Percentiles rank a stretch among this genome's conserved stretches.
These are phyloP conservation scores for Pseudocercospora crystallina DNA, from an alignment of 2,329 filamentous ascomycete species.

Conservation along the genomic window DNA sequence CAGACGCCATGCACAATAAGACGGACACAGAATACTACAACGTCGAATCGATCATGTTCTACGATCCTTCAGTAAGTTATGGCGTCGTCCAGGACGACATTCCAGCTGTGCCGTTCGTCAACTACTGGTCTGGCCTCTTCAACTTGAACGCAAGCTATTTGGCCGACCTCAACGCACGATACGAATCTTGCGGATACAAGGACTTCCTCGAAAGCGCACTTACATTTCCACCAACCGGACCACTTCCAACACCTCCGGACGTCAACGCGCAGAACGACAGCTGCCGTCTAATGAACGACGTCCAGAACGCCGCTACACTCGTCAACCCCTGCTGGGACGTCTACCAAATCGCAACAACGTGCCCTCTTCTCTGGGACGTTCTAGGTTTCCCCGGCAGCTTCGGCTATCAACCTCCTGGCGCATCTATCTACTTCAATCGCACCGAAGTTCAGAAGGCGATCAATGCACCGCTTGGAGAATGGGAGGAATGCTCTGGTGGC, in stretches of 20 bases:
- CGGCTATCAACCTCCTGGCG: slow-evolving; percentile 62
- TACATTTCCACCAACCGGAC: slow-evolving; percentile 65
- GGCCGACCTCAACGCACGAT: slow-evolving; percentile 50
- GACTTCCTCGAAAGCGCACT: slow-evolving; percentile 62
- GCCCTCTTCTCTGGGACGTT: slow-evolving; percentile 68
- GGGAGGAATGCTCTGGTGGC: slow-evolving; percentile 57
- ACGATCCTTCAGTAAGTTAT: slow-evolving; percentile 65
- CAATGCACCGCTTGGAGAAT: slow-evolving; percentile 61
- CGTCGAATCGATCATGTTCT: slow-evolving; percentile 67
- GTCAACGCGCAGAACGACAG: slow-evolving; percentile 43
- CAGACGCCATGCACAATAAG: slow-evolving; percentile 68
- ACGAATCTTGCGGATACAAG: slow-evolving; percentile 61
- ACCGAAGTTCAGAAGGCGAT: slow-evolving; percentile 40
- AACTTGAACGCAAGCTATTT: slow-evolving; percentile 62
- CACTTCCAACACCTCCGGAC: slow-evolving; percentile 56
- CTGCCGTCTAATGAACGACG: slow-evolving; percentile 52
- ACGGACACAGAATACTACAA: slow-evolving; percentile 68
- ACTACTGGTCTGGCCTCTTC: slow-evolving; percentile 61
- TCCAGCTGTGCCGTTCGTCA: slow-evolving; percentile 59
- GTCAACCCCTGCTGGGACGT: slow-evolving; percentile 79
- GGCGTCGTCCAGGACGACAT: slow-evolving; percentile 52
- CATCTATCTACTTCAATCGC: slow-evolving; percentile 49
- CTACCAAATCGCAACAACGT: slow-evolving; percentile 71
- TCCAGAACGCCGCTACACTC: slow-evolving; percentile 53
- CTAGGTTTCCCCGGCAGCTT: slow-evolving; percentile 67